Evolutionary conservation across 1,284 basidiomycete species (phyloP).

Genomic region (Cystobasidiaceae sp.): DNA sequence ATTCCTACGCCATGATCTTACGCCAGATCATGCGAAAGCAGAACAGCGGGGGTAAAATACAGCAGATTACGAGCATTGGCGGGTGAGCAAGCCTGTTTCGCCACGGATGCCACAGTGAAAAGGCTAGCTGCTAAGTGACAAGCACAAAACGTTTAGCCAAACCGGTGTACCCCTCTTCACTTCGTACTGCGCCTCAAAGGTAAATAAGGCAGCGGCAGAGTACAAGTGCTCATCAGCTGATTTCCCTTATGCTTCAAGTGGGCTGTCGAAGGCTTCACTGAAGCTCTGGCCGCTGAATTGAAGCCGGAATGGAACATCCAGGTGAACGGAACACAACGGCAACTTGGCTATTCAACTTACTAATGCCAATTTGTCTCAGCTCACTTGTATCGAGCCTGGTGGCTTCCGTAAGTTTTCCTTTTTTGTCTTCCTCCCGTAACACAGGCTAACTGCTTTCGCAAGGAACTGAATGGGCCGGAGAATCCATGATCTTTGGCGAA

Average conservation of each 20-base stretch:
- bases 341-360: too few species aligned
- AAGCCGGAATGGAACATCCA: constrained; percentile 37
- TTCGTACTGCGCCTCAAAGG: constrained; percentile 35
- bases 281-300: constrained; percentile 32
- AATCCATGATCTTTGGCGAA: constrained; percentile 32
- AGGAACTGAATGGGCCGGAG: constrained; percentile 36
- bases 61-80: constrained; percentile 36
- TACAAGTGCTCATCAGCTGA: not conserved
- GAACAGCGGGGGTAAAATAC: constrained; percentile 33
- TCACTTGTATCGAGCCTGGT: constrained; percentile 37
- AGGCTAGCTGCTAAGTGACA: not conserved
- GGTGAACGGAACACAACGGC: too few species aligned
- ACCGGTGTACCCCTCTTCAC: constrained; percentile 22
- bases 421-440: too few species aligned
- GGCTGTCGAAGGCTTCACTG: constrained; percentile 37
- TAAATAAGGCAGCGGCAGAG: not conserved
- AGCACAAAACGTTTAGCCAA: too few species aligned
- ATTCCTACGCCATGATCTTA: too few species aligned
- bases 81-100: constrained; percentile 18
- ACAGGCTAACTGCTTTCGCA: too few species aligned
- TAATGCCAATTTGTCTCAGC: not conserved
- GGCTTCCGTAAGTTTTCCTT: constrained; percentile 10
- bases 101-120: too few species aligned
- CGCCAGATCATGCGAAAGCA: constrained; percentile 33
- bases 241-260: not conserved